A percentile compares a stretch with the other conserved stretches of the same genome.
These are phyloP conservation scores for Argentina anserina DNA, from an alignment of 306 rosid genomes.

Conservation along the genomic window DNA sequence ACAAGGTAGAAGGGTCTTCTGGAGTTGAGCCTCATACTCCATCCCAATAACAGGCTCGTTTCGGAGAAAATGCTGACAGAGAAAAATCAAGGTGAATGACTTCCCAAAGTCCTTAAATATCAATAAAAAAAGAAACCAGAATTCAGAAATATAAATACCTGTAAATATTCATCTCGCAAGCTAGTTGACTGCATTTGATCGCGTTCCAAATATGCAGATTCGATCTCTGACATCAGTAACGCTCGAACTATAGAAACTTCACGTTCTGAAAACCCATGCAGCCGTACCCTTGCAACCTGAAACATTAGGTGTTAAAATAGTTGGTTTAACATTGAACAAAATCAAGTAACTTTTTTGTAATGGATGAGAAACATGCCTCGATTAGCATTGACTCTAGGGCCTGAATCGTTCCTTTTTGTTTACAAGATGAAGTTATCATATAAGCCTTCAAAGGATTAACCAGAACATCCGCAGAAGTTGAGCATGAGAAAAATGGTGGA, in stretches of 20 bases:
- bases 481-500: slow-evolving; percentile 95
- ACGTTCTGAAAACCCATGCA: slow-evolving; percentile 90
- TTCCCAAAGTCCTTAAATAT: slow-evolving; percentile 15
- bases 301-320: slow-evolving; percentile 32
- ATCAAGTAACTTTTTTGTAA: slow-evolving; percentile 12
- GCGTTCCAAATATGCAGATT: slow-evolving; percentile 95
- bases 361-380: slow-evolving; percentile 55
- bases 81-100: slow-evolving; percentile 20
- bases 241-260: slow-evolving; percentile 81
- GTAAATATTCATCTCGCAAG: slow-evolving; percentile 86
- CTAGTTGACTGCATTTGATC: slow-evolving; percentile 95
- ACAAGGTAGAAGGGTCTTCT: slow-evolving; percentile 91
- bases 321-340: slow-evolving; percentile 1
- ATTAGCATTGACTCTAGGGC: slow-evolving; percentile 84
- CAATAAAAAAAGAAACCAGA: slow-evolving; percentile 3
- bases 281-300: slow-evolving; percentile 85
- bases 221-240: slow-evolving; percentile 82
- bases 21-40: slow-evolving; percentile 96
- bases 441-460: slow-evolving; percentile 84
- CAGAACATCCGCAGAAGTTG: slow-evolving; percentile 80
- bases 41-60: slow-evolving; percentile 86
- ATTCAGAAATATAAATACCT: slow-evolving; percentile 57
- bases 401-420: slow-evolving; percentile 72
- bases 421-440: slow-evolving; percentile 80
- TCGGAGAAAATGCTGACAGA: slow-evolving; percentile 82